A percentile compares a stretch with the other conserved stretches of the same genome.
These are phyloP conservation scores for Dorcoceras hygrometricum DNA, from an alignment of 257 asterid genomes.

Conservation along the genomic window DNA sequence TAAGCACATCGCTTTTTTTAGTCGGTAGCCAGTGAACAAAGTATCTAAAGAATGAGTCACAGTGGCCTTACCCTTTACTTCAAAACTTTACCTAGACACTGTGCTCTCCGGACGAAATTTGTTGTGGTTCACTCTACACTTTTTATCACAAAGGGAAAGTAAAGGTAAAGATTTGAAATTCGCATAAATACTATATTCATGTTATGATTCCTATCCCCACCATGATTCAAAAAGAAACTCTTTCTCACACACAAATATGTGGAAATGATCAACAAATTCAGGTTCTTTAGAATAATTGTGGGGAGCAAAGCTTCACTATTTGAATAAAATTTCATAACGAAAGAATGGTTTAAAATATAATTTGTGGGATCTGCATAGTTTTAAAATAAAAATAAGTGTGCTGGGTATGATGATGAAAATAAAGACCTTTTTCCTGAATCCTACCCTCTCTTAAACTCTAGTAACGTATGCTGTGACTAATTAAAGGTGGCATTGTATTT, in stretches of 20 bases:
- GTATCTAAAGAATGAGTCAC: neutral
- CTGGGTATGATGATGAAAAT: too few species aligned
- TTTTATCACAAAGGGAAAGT: constrained; percentile 39
- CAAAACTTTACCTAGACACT: neutral
- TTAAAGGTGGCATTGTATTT: neutral
- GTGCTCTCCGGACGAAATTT: constrained; percentile 27
- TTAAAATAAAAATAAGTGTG: too few species aligned
- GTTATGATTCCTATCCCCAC: constrained; percentile 21
- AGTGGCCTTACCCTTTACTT: neutral
- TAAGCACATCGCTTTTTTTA: neutral
- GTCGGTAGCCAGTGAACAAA: neutral
- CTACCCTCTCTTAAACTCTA: neutral
- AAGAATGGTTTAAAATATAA: neutral
- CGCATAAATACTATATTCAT: constrained; percentile 13
- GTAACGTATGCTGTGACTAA: neutral
- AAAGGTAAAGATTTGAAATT: constrained; percentile 29
- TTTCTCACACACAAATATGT: constrained; percentile 14
- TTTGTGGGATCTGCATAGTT: too few species aligned
- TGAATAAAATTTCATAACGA: neutral
- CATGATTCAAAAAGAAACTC: neutral
- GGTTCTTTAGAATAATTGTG: constrained; percentile 25
- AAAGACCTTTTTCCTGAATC: too few species aligned
- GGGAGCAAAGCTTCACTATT: neutral
- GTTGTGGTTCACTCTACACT: constrained; percentile 32
- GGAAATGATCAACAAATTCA: constrained; percentile 27